Conservation (phyloP, 345 rosid genomes). For the Populus nigra region DNA sequence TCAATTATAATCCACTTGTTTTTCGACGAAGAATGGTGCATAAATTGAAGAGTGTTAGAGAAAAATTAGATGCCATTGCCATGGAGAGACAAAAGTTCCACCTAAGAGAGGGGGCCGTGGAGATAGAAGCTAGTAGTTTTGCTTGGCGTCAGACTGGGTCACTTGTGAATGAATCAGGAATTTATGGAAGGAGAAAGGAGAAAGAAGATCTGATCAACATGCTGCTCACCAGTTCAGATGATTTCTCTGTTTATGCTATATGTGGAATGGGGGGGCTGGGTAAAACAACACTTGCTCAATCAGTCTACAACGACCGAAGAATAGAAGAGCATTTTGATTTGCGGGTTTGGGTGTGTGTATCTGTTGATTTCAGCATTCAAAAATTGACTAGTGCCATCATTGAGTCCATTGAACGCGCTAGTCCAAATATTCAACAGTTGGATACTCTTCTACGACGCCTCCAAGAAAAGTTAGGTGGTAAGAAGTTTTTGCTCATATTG, state of each 20-base stretch:
- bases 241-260: slow-evolving; percentile 4
- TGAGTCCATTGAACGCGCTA: background rate
- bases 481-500: background rate
- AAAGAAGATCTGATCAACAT: background rate
- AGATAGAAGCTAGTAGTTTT: background rate
- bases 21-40: background rate
- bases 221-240: background rate
- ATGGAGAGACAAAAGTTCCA: background rate
- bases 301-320: background rate
- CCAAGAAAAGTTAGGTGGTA: background rate
- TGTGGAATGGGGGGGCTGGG: background rate
- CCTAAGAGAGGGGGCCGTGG: background rate
- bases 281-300: background rate
- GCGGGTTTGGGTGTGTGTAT: slow-evolving; percentile 6
- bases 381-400: background rate
- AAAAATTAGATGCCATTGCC: slow-evolving; percentile 2
- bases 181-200: background rate
- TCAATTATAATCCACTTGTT: background rate
- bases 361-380: background rate
- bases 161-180: background rate
- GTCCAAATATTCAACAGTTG: background rate
- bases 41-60: background rate
- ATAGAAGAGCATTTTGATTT: background rate
- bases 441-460: background rate
- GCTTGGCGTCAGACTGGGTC: background rate